A percentile compares a stretch with the other conserved stretches of the same genome.
These are phyloP conservation scores for Sphagnum fallax DNA, from an alignment of 228 moss, liverwort and hornwort species.

Conservation along the genomic window DNA sequence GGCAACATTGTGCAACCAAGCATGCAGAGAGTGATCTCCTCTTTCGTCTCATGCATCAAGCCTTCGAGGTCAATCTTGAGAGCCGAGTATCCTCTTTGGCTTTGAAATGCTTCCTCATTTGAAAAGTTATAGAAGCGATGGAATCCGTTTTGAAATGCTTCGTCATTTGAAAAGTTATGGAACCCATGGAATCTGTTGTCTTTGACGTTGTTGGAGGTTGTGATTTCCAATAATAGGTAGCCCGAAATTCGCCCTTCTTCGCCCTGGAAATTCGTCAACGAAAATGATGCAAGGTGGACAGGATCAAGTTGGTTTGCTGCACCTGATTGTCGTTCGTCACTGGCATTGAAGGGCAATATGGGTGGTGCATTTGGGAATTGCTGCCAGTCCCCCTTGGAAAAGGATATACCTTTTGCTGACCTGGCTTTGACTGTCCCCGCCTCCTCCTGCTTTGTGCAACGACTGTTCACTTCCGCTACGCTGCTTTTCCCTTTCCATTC, in stretches of 20 bases:
- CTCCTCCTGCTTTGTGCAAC: too few species aligned
- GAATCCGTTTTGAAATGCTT: not conserved
- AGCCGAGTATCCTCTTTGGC: not conserved
- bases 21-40: constrained; percentile 5
- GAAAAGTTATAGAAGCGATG: too few species aligned
- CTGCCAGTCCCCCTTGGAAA: too few species aligned
- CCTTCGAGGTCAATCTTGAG: constrained; percentile 4
- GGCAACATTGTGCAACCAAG: constrained; percentile 5
- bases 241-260: not conserved
- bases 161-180: not conserved
- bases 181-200: too few species aligned
- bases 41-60: not conserved
- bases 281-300: constrained; percentile 1
- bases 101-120: too few species aligned
- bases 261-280: not conserved
- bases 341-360: too few species aligned
- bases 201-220: not conserved
- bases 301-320: not conserved
- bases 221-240: not conserved
- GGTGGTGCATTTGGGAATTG: too few species aligned
- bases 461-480: too few species aligned
- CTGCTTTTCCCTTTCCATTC: too few species aligned
- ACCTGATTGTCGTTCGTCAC: too few species aligned
- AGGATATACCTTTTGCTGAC: not conserved
- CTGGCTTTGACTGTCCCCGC: too few species aligned